Base-by-base conservation (phyloP, 2,329 filamentous ascomycete species). In the Stemphylium lycopersici region DNA sequence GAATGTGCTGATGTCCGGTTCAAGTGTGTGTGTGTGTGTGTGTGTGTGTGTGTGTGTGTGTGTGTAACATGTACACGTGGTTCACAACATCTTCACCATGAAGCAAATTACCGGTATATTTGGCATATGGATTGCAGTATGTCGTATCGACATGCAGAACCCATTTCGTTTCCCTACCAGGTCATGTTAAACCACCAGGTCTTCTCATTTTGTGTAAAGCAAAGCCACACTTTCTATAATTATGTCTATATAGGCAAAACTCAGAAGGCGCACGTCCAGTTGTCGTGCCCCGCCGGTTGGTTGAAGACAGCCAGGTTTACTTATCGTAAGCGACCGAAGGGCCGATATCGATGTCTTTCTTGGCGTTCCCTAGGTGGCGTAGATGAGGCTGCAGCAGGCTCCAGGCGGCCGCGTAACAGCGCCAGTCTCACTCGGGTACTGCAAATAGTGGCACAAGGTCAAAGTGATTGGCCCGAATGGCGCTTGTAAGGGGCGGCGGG, bases 361-460 rank as follows among this genome's bases (percentile, higher is more conserved):
- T 57, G 59, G 59, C 59, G 6, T 36, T 45, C 39, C 41, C 26
- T 15, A 12, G 49, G 63, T 61, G 59, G 63, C 59, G 59, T 40
- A 48, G 37, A 42, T 58, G 59, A 63, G 65, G 63, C 57, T 61
- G 59, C 55, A 58, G 56, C 56, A 66, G 65, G 60, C 63, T 62
- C 59, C 64, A 62, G 56, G 56, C 48, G 59, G 60, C 50, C 63
- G 59, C 64, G 61, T 66, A 49, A 52, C 54, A 56, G 36, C 39
- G 52, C 57, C 58, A 48, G 62, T 59, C 51, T 61, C 61, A 62
- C 57, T 22, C 43, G 33, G 43, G 31, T 57, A 48, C 48, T 22
- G 36, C 44, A 41, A 33, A 20, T 6, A 15, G 60, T 61, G 42
- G 55, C 44, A 61, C 58, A 52, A 48, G 7, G 42, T 33, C 43